Conservation (phyloP, 768 basidiomycete genomes). For the Lentinula raphanica region DNA sequence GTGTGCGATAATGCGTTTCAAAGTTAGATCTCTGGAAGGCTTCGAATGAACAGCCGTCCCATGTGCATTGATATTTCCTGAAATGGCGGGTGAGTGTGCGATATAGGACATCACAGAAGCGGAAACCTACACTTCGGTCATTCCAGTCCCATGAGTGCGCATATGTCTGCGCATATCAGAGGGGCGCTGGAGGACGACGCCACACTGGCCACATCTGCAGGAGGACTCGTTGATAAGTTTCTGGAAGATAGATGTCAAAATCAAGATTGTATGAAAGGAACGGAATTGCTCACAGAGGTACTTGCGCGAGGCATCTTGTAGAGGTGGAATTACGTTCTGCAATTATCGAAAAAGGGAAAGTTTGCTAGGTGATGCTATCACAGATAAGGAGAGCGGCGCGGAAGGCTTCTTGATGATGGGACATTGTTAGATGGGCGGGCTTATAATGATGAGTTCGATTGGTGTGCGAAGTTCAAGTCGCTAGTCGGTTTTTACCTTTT, state of each 20-base stretch:
- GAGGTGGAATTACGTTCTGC: neutral
- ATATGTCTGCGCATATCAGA: neutral
- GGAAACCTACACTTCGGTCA: neutral
- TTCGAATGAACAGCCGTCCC: neutral
- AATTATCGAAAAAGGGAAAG: neutral
- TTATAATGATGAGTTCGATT: conserved; percentile 4
- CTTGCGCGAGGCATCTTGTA: conserved; percentile 1
- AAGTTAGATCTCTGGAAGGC: neutral
- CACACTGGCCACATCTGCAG: conserved; percentile 1
- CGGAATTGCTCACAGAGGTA: neutral
- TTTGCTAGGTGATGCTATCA: neutral
- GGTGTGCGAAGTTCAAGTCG: neutral
- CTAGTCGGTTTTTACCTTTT: neutral
- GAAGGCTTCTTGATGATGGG: neutral
- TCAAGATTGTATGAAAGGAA: neutral
- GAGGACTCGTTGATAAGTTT: neutral
- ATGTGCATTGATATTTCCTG: conserved; percentile 2
- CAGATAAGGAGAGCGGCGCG: neutral
- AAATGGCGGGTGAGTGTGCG: neutral
- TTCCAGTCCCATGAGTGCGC: neutral
- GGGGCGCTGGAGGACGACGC: neutral
- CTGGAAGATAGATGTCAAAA: neutral
- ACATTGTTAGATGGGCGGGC: neutral
- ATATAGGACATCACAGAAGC: neutral
- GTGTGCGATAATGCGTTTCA: neutral